These are phyloP conservation scores for Cercis canadensis DNA, from an alignment of 306 rosid genomes.

Conservation along the genomic window DNA sequence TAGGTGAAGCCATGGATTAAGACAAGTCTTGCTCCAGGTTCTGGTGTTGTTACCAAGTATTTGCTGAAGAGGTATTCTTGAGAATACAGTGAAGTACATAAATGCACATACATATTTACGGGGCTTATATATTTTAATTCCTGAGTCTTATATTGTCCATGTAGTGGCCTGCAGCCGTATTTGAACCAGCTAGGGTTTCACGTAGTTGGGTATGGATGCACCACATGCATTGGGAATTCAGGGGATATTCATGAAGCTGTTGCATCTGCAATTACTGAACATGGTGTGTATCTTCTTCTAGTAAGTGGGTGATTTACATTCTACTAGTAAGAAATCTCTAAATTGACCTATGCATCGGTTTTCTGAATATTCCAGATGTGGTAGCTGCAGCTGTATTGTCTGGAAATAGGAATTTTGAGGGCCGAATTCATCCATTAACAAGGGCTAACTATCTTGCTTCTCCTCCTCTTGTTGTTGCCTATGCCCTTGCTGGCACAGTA, in stretches of 20 bases:
- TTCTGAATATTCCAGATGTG: conserved; percentile 59
- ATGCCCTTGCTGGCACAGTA: conserved; percentile 98
- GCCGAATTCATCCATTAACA: conserved; percentile 94
- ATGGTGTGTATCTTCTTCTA: conserved; percentile 54
- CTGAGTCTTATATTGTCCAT: conserved; percentile 27
- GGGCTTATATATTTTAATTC: conserved; percentile 26
- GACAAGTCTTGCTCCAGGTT: conserved; percentile 98
- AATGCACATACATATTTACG: conserved; percentile 8
- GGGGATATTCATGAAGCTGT: conserved; percentile 91
- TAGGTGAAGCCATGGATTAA: conserved; percentile 98
- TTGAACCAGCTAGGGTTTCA: conserved; percentile 89
- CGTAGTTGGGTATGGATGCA: conserved; percentile 97
- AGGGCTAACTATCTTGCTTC: conserved; percentile 99
- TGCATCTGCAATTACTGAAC: conserved; percentile 82
- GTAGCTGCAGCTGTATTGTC: conserved; percentile 97
- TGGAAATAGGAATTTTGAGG: conserved; percentile 97
- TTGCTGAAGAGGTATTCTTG: conserved; percentile 71
- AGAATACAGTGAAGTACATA: conserved; percentile 20
- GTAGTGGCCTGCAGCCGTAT: conserved; percentile 89
- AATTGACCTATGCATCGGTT: conserved; percentile 33
- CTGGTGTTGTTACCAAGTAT: conserved; percentile 96
- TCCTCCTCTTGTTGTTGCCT: conserved; percentile 98
- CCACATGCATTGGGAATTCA: conserved; percentile 98
- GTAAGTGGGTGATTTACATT: conserved; percentile 23
- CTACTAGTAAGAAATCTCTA: conserved; percentile 7